Percentiles rank a stretch among this genome's conserved stretches.
These are phyloP conservation scores for Stagonosporopsis vannaccii DNA, from an alignment of 2,329 filamentous ascomycete genomes.

Conservation along the genomic window DNA sequence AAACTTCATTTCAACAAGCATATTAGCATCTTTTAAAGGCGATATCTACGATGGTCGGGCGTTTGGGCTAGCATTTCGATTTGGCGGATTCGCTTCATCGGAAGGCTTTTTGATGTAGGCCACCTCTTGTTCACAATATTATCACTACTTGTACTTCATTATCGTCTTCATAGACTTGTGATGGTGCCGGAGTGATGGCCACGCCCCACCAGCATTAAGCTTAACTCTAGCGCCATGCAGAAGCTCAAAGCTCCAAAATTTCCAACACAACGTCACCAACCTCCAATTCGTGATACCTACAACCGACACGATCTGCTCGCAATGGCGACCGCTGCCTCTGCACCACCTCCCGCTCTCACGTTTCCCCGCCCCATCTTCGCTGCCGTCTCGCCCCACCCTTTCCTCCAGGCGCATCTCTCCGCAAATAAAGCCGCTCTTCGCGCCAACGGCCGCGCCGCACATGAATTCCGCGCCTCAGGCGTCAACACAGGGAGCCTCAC, in stretches of 20 bases:
- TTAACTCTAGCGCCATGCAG: constrained; percentile 25
- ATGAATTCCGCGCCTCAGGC: constrained; percentile 73
- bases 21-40: constrained; percentile 33
- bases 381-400: constrained; percentile 86
- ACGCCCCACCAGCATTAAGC: constrained; percentile 27
- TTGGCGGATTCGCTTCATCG: constrained; percentile 5
- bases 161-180: neutral
- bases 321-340: constrained; percentile 35
- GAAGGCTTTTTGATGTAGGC: constrained; percentile 11
- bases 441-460: constrained; percentile 79
- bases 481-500: constrained; percentile 85
- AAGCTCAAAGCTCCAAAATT: constrained; percentile 38
- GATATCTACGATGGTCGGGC: constrained; percentile 22
- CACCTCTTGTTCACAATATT: constrained; percentile 18
- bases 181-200: constrained; percentile 3
- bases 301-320: constrained; percentile 1
- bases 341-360: constrained; percentile 49
- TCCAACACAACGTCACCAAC: constrained; percentile 21
- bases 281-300: neutral
- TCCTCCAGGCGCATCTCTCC: constrained; percentile 87
- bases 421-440: constrained; percentile 67
- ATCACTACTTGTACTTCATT: constrained; percentile 3
- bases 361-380: constrained; percentile 78
- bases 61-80: constrained; percentile 22
- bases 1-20: constrained; percentile 21